Base-by-base conservation (phyloP, 129 eudicot genomes). In the Artemisia argyi region DNA sequence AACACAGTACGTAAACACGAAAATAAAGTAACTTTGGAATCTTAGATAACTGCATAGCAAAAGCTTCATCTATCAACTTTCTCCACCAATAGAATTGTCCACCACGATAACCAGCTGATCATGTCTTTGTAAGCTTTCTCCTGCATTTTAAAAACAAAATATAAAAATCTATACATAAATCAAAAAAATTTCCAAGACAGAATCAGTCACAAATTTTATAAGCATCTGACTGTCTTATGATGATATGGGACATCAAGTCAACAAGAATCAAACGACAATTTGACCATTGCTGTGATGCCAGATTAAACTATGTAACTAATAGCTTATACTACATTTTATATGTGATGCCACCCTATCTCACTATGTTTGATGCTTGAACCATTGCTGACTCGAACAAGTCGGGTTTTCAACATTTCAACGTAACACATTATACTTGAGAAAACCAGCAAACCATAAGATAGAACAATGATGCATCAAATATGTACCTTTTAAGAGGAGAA, bases 401-500 rank as follows among this genome's bases (percentile, higher is more conserved):
- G 17, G 57, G 7, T 13, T 50, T 52, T 35, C 44, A 35, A 6
- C 44, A 35, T 35, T 4, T 12, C 2, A 52, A 14, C 5, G 14
- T 52, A 16, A 13, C 57, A 4, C 57, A 52, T 35, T 5, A 30
- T 28, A 28, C 32, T 28, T 28, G 4, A 17, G 61, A 56, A 7
- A 6, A 18, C 7, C 26, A 58, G 32, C 63, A 18, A 58, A 11
- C 30, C 46, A 13, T 3, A 30, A 61, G 46, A 65, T 11, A 8
- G 47, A 65, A 19, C 12, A 42, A 46, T 16, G 13, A 30, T 1
- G 58, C 5, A 67, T 18, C 35, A 46, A 16, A 46, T 9, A 48
- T 72, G 58, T 70, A 81, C 77, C 82, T 80, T 71, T 60, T 42
- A 50, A 57, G 73, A 47, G 11, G 81, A 78, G 35, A 30, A 19